Percentiles rank a stretch among this genome's conserved stretches.
Conservation (phyloP, 768 basidiomycete species). For the Cystobasidiopsis lactophilus region DNA sequence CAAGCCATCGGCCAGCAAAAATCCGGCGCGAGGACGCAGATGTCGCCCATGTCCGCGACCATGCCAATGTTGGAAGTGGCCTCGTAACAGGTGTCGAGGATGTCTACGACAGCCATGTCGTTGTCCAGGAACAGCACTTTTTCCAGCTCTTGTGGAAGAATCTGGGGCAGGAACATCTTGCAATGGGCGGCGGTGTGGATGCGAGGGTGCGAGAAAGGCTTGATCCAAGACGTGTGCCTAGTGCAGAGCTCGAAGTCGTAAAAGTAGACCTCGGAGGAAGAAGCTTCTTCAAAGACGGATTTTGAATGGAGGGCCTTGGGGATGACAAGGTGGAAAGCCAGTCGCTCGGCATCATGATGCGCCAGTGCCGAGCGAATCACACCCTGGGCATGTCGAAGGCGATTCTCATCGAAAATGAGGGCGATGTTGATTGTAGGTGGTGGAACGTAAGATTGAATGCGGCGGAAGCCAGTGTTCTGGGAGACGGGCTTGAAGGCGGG, state of each 20-base stretch:
- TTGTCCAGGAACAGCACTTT: conserved; percentile 16
- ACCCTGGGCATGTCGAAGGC: conserved; percentile 10
- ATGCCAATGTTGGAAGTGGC: conserved; percentile 4
- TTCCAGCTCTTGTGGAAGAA: conserved; percentile 9
- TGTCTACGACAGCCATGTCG: conserved; percentile 11
- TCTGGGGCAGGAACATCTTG: conserved; percentile 16
- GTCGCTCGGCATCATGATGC: conserved; percentile 4
- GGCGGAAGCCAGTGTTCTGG: too few relatives aligned
- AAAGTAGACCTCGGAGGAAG: background rate
- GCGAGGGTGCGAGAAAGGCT: conserved; percentile 12
- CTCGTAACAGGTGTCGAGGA: conserved; percentile 10
- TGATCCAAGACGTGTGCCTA: background rate
- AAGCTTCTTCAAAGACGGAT: background rate
- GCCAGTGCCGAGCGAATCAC: conserved; percentile 13
- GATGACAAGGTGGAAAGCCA: conserved; percentile 13
- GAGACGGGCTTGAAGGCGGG: too few relatives aligned
- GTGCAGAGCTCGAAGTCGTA: conserved; percentile 14
- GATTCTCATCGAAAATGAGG: conserved; percentile 15
- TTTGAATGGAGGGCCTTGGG: conserved; percentile 8
- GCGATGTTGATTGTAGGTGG: conserved; percentile 10
- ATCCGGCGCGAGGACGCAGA: conserved; percentile 9
- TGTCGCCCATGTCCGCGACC: conserved; percentile 17
- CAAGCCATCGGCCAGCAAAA: conserved; percentile 14
- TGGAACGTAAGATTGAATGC: too few relatives aligned
- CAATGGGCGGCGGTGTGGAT: conserved; percentile 15